Evolutionary conservation across 345 rosid species (phyloP), one percentile per base, ranked within the genome.

Genomic region (Populus ilicifolia): DNA sequence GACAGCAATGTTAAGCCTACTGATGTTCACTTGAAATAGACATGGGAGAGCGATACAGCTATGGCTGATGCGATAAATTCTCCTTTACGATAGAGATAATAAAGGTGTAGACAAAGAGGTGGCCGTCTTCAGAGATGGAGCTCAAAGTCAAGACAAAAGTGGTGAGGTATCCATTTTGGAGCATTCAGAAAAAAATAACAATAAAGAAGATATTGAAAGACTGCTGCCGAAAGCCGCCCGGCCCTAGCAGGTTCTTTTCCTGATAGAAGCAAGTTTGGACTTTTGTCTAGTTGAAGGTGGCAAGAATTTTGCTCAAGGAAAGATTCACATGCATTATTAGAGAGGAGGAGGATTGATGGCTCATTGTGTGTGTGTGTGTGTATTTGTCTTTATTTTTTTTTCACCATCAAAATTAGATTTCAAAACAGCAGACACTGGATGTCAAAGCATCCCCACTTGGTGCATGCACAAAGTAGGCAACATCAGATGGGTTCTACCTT

Each of bases 201-300:
- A 8, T 4, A 20, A 14, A 33, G 8, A 41, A 4, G 33, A 54
- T 30, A 29, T 64, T 35, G 66, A 35, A 66, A 59, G 35, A 25
- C 29, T 5, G 23, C 5, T 67, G 75, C 72, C 23, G 61, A 67
- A 69, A 73, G 66, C 52, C n/a, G 83, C 44, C 44, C 3, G 77
- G 43, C 72, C 41, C 39, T 16, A 18, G 52, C 14, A 74, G 25
- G 59, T 48, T 81, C 63, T 27, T 52, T 73, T 48, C 36, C 80
- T 81, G 83, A 82, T 70, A 66, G 86, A 72, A 85, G 76, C 81
- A 78, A 69, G 79, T 69, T 83, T 80, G 83, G 85, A 83, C 87
- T 88, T 86, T 88, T 74, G 92, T 88, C 9, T 74, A 56, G 82
- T 59, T 82, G 77, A 89, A 88, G 88, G 78, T 79, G 71, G 8